phyloP scores from a whole-genome alignment of 768 basidiomycete genomes.

The Naganishia vishniacii region DNA sequence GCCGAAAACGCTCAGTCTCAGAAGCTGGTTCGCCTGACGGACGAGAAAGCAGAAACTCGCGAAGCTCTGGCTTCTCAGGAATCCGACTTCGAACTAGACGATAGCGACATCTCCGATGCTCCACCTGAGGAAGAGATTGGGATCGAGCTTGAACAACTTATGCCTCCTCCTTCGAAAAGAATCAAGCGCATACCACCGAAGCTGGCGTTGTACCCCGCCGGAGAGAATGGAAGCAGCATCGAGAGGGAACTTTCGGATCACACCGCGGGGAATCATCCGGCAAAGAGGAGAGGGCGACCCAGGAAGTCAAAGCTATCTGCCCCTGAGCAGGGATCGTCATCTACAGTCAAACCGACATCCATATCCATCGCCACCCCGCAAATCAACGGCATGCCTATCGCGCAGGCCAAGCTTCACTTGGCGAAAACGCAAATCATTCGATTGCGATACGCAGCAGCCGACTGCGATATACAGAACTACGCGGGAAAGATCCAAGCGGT shows the following conservation, averaged over 20 bases:
- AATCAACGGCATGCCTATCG: neutral
- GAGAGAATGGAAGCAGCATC: neutral
- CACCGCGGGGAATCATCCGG: neutral
- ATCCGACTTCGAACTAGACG: neutral
- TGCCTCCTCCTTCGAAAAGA: neutral
- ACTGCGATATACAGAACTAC: neutral
- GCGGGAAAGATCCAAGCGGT: neutral
- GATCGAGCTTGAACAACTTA: neutral
- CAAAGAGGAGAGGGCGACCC: neutral
- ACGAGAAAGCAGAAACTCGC: neutral
- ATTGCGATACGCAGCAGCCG: slow-evolving; percentile 10
- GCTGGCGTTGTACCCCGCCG: neutral
- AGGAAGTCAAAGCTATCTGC: neutral
- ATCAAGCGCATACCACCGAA: neutral
- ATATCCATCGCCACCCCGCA: neutral
- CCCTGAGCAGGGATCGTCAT: neutral
- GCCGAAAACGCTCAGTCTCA: neutral
- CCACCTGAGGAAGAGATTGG: neutral
- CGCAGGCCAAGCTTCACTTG: neutral
- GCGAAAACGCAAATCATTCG: slow-evolving; percentile 1
- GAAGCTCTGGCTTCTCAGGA: slow-evolving; percentile 9
- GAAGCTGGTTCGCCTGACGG: neutral
- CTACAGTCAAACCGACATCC: neutral
- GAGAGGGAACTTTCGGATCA: neutral
- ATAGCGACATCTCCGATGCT: slow-evolving; percentile 13